Base-by-base conservation (phyloP, 129 eudicot species). In the Flaveria bidentis region DNA sequence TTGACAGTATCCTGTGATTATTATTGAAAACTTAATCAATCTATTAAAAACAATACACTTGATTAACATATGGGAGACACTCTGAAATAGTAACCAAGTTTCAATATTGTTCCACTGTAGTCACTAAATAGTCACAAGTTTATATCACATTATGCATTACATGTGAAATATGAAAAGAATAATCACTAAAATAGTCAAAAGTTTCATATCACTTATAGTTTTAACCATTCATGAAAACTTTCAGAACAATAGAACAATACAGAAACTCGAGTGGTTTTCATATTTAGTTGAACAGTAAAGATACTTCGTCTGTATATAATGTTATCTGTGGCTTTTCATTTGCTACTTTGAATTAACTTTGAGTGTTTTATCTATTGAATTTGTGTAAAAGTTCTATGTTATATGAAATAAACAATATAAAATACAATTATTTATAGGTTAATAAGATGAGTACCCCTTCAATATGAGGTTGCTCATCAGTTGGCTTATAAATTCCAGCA, bases 381-480 rank as follows among this genome's bases (percentile, higher is more conserved):
- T 46, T 50, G 14, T 69, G n/a, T 28, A 58, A 69, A 49, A 13
- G 28, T 42, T 9, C 3, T 16, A 26, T 13, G 14, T 11, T 44
- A 20, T 22, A 41, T 2, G 58, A 56, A 55, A 52, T 7, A 1
- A 30, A 4, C 26, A 23, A 23, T 23, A 23, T 1, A 23, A 1
- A 23, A 52, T 9, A 70, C 7, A 74, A 60, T 45, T 50, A 22
- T 28, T 75, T 26, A 6, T 23, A 68, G 22, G 53, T 11, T 22
- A 23, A 10, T 6, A 1, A 22, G 20, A 30, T 61, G 50, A 5
- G 79, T 94, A 95, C 99, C 89, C 99, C 96, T 91, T 95, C 99
- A 12, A 95, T 91, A 77, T 95, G 97, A 39, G 99, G 99, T 67
- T 87, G 97, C 82, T 95, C 99, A 63, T 91, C 97, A 28, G 97